These are phyloP conservation scores for Umbilicus rupestris DNA, from an alignment of 164 flowering plant species.

Conservation along the genomic window DNA sequence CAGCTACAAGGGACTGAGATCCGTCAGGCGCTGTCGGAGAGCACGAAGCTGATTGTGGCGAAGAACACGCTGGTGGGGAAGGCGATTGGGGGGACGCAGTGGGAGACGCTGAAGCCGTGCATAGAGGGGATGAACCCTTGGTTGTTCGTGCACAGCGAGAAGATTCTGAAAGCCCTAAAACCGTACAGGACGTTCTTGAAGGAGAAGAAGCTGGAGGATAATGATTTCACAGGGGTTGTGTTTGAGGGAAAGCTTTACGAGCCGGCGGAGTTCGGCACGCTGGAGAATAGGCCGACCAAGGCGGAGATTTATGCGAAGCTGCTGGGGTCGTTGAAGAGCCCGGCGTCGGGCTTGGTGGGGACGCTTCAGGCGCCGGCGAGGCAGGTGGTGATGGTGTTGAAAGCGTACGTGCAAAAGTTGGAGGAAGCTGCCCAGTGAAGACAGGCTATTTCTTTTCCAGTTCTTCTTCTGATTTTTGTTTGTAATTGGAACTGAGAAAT, in stretches of 20 bases:
- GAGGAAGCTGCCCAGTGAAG: slow-evolving; percentile 47
- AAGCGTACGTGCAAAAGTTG: slow-evolving; percentile 77
- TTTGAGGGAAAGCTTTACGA: slow-evolving; percentile 85
- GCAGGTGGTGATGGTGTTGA: slow-evolving; percentile 63
- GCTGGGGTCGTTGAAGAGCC: slow-evolving; percentile 67
- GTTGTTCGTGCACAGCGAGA: slow-evolving; percentile 84
- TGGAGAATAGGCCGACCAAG: slow-evolving; percentile 79
- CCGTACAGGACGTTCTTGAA: slow-evolving; percentile 76
- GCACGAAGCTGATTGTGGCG: slow-evolving; percentile 58
- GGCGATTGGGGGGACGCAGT: slow-evolving; percentile 80
- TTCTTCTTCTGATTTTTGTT: too few relatives aligned
- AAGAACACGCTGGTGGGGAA: slow-evolving; percentile 74
- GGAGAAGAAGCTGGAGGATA: slow-evolving; percentile 71
- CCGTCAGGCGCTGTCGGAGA: slow-evolving; percentile 51
- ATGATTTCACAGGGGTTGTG: slow-evolving; percentile 81
- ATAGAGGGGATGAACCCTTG: slow-evolving; percentile 93
- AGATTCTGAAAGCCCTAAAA: slow-evolving; percentile 69
- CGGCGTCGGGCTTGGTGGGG: slow-evolving; percentile 59
- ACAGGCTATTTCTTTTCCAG: too few relatives aligned
- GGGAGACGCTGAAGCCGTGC: slow-evolving; percentile 83
- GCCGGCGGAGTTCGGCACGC: slow-evolving; percentile 56
- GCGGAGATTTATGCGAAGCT: slow-evolving; percentile 75
- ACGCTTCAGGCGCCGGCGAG: slow-evolving; percentile 90
- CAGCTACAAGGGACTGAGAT: slow-evolving; percentile 81
- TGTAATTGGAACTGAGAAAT: too few relatives aligned